phyloP scores from a whole-genome alignment of 2,329 filamentous ascomycete genomes.

The Diplodia intermedia region DNA sequence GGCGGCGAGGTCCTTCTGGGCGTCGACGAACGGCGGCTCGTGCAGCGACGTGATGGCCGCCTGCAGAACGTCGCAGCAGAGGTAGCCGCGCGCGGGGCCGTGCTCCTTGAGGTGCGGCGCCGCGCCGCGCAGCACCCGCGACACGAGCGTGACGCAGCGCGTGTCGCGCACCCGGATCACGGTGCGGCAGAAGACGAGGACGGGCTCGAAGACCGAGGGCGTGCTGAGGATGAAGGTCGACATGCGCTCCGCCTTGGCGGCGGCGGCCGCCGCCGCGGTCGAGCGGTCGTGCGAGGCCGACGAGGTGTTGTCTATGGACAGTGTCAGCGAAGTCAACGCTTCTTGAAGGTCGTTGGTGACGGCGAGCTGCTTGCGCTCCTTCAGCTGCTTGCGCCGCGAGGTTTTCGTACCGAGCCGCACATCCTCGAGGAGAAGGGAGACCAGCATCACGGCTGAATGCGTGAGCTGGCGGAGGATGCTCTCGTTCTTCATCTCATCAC shows the following conservation, averaged over 20 bases:
- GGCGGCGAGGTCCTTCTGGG: constrained; percentile 88
- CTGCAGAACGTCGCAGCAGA: constrained; percentile 85
- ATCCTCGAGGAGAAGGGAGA: constrained; percentile 86
- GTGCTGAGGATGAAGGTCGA: constrained; percentile 83
- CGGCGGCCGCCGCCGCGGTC: constrained; percentile 33
- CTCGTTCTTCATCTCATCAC: constrained; percentile 97
- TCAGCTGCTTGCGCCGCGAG: not conserved
- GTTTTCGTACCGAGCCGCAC: constrained; percentile 61
- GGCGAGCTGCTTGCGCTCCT: constrained; percentile 35
- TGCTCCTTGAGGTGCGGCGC: constrained; percentile 74
- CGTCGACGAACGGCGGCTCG: constrained; percentile 95
- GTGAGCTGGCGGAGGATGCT: constrained; percentile 93
- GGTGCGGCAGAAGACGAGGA: constrained; percentile 91
- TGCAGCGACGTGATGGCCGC: constrained; percentile 89
- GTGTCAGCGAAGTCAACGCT: not conserved
- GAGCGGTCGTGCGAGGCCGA: not conserved
- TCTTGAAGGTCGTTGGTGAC: not conserved
- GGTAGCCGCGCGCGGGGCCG: constrained; percentile 78
- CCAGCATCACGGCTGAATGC: constrained; percentile 89
- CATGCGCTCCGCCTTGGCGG: constrained; percentile 63
- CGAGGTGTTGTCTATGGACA: constrained; percentile 4
- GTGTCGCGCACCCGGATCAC: constrained; percentile 89
- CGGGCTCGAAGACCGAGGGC: constrained; percentile 79
- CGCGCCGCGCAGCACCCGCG: constrained; percentile 84
- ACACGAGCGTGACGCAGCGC: constrained; percentile 82